Evolutionary conservation across 2,329 filamentous ascomycete species (phyloP).

Genomic region (Fragosphaeria purpurea): DNA sequence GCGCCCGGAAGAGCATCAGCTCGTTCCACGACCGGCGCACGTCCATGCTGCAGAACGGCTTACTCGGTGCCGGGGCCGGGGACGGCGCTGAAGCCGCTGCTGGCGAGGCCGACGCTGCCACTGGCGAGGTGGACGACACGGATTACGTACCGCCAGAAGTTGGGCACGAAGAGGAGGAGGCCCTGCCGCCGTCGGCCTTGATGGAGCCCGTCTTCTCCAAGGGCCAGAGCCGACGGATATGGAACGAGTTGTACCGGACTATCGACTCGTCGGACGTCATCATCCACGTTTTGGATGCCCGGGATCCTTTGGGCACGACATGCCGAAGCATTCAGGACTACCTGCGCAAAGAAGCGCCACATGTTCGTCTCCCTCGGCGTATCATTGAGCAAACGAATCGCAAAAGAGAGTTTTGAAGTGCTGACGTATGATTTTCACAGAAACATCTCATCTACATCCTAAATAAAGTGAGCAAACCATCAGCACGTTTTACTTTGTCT

Average conservation of each 20-base stretch:
- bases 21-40: slow-evolving; percentile 63
- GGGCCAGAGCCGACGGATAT: slow-evolving; percentile 89
- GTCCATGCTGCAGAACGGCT: slow-evolving; percentile 56
- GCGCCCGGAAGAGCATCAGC: slow-evolving; percentile 71
- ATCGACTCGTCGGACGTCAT: slow-evolving; percentile 94
- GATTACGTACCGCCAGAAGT: slow-evolving; percentile 19
- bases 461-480: slow-evolving; percentile 47
- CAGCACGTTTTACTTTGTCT: background rate
- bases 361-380: slow-evolving; percentile 27
- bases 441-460: slow-evolving; percentile 88
- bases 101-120: slow-evolving; percentile 20
- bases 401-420: too few species aligned
- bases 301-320: slow-evolving; percentile 81
- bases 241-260: slow-evolving; percentile 74
- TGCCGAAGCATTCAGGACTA: slow-evolving; percentile 91
- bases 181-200: slow-evolving; percentile 41
- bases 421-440: background rate
- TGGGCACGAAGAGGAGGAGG: slow-evolving; percentile 18
- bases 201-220: slow-evolving; percentile 87
- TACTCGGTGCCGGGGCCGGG: slow-evolving; percentile 39
- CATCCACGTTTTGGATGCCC: slow-evolving; percentile 85
- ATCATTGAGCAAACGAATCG: too few species aligned
- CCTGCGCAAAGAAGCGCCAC: slow-evolving; percentile 81
- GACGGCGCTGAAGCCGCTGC: slow-evolving; percentile 49
- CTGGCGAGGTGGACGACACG: slow-evolving; percentile 28